Evolutionary conservation across 2,329 filamentous ascomycete species (phyloP).

Genomic region (Neofusicoccum cordaticola): DNA sequence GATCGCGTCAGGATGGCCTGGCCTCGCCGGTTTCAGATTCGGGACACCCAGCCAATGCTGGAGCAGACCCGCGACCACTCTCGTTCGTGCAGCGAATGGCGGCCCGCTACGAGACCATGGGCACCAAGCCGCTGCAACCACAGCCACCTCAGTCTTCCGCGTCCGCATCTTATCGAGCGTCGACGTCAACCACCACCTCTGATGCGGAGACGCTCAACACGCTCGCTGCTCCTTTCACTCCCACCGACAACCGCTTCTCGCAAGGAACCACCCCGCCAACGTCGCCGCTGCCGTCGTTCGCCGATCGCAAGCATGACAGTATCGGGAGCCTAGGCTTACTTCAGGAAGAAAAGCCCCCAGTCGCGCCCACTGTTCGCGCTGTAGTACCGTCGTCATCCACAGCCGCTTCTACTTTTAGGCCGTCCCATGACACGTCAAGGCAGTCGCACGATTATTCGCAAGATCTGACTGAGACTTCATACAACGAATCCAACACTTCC

Average conservation of each 20-base stretch:
- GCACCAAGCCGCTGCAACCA: constrained; percentile 21
- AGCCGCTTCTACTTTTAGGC: constrained; percentile 23
- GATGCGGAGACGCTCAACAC: constrained; percentile 35
- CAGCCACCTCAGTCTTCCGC: constrained; percentile 34
- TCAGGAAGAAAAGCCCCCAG: constrained; percentile 27
- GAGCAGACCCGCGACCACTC: constrained; percentile 33
- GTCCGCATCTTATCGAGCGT: constrained; percentile 35
- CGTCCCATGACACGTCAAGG: constrained; percentile 6
- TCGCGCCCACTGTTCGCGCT: constrained; percentile 33
- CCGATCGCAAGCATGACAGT: constrained; percentile 23
- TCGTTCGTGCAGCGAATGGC: constrained; percentile 15
- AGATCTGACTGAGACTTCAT: not conserved
- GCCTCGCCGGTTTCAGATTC: constrained; percentile 40
- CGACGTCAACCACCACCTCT: constrained; percentile 37
- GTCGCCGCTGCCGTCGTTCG: constrained; percentile 30
- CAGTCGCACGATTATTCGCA: constrained; percentile 2
- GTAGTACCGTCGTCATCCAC: constrained; percentile 35
- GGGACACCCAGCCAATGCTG: constrained; percentile 32
- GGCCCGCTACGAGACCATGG: constrained; percentile 27
- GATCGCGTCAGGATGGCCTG: constrained; percentile 38
- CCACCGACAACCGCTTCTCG: constrained; percentile 35
- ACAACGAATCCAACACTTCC: constrained; percentile 2
- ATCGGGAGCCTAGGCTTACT: constrained; percentile 33
- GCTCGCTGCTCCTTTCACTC: constrained; percentile 32
- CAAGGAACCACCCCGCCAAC: constrained; percentile 39